phyloP scores from a whole-genome alignment of 805 yeast species.

The Starmerella scarabaei region DNA sequence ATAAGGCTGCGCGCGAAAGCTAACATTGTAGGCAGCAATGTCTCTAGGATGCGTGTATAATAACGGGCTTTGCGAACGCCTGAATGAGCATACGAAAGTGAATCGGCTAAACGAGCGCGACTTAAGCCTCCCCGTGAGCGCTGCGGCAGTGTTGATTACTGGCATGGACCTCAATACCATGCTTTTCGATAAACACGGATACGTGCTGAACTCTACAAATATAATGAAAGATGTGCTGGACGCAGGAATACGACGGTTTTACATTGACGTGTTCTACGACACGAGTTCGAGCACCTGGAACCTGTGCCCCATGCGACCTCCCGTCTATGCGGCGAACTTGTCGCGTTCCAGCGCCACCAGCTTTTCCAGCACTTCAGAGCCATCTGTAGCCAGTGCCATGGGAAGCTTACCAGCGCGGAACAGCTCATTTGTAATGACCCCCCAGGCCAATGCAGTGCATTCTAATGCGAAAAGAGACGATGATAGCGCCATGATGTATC shows the following conservation, averaged over 20 bases:
- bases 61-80: constrained; percentile 17
- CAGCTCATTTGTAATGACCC: not conserved
- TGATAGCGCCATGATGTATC: not conserved
- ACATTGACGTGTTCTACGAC: constrained; percentile 43
- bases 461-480: too few relatives aligned
- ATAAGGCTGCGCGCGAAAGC: too few relatives aligned
- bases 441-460: not conserved
- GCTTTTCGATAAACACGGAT: constrained; percentile 26
- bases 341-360: not conserved
- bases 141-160: constrained; percentile 26
- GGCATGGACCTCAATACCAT: constrained; percentile 27
- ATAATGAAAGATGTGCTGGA: constrained; percentile 21
- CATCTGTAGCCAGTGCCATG: too few relatives aligned
- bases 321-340: not conserved
- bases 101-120: constrained; percentile 28
- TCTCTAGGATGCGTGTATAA: constrained; percentile 17
- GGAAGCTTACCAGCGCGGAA: not conserved
- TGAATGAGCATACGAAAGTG: constrained; percentile 15
- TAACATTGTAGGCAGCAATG: constrained; percentile 1
- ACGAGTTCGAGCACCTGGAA: constrained; percentile 34
- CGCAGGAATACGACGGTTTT: constrained; percentile 29
- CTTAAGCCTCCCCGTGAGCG: constrained; percentile 23
- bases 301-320: constrained; percentile 36
- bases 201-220: constrained; percentile 22
- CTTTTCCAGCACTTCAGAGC: not conserved